These are phyloP conservation scores for Aspergillus chevalieri DNA, from an alignment of 2,329 filamentous ascomycete species.

Conservation along the genomic window DNA sequence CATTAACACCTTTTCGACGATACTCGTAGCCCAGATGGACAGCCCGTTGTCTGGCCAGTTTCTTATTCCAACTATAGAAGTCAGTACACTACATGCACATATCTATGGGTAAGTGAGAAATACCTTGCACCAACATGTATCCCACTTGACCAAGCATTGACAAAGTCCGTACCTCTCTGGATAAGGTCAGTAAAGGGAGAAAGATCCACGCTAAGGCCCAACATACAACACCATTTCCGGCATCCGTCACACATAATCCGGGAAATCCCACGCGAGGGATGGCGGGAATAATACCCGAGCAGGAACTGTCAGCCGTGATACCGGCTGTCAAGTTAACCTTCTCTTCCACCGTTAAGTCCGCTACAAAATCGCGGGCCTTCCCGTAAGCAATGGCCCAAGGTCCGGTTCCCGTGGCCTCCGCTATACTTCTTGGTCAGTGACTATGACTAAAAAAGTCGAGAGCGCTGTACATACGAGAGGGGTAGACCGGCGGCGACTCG, in stretches of 20 bases:
- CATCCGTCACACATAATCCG: slow-evolving; percentile 39
- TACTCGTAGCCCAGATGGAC: slow-evolving; percentile 32
- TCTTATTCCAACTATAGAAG: slow-evolving; percentile 27
- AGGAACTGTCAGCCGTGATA: slow-evolving; percentile 20
- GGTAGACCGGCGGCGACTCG: slow-evolving; percentile 18
- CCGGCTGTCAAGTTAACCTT: slow-evolving; percentile 32
- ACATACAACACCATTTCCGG: slow-evolving; percentile 34
- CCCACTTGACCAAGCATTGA: slow-evolving; percentile 18
- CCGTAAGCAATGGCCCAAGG: slow-evolving; percentile 31
- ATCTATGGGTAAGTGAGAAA: not conserved
- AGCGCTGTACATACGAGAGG: slow-evolving; percentile 12
- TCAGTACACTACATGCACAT: not conserved
- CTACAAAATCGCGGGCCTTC: slow-evolving; percentile 35
- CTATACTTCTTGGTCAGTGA: slow-evolving; percentile 5
- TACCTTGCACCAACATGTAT: slow-evolving; percentile 23
- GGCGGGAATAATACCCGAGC: slow-evolving; percentile 27
- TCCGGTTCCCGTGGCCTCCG: slow-evolving; percentile 22
- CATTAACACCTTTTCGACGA: slow-evolving; percentile 38
- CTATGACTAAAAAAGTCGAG: not conserved
- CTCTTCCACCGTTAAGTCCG: slow-evolving; percentile 37
- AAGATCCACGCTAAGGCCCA: not conserved
- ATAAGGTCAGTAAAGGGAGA: not conserved
- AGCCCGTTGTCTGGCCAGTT: slow-evolving; percentile 27
- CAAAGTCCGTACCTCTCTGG: slow-evolving; percentile 26
- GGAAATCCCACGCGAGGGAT: slow-evolving; percentile 27